A percentile compares a stretch with the other conserved stretches of the same genome.
These are phyloP conservation scores for Simplicillium aogashimaense DNA, from an alignment of 2,329 filamentous ascomycete genomes.

Conservation along the genomic window DNA sequence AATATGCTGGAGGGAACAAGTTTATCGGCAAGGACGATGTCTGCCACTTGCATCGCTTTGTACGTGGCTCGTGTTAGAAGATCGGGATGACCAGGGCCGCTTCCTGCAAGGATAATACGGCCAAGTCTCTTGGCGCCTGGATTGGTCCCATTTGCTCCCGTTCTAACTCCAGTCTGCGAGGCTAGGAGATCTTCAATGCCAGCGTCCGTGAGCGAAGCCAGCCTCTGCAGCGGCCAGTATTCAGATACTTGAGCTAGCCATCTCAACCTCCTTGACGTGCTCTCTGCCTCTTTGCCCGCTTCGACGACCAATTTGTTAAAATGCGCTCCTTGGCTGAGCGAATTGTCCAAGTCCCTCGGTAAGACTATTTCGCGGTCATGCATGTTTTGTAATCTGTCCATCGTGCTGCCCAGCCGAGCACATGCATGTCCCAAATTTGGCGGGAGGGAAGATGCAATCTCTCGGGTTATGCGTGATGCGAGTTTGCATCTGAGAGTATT, in stretches of 20 bases:
- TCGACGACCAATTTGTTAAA: conserved; percentile 55
- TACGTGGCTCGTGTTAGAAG: conserved; percentile 76
- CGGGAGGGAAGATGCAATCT: conserved; percentile 75
- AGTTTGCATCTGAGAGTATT: conserved; percentile 93
- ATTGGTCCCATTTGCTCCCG: conserved; percentile 6
- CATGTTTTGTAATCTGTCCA: conserved; percentile 63
- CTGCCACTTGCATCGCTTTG: conserved; percentile 64
- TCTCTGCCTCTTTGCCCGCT: conserved; percentile 64
- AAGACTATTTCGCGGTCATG: conserved; percentile 40
- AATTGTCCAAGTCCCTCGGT: conserved; percentile 41
- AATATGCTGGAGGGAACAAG: conserved; percentile 77
- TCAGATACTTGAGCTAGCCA: conserved; percentile 97
- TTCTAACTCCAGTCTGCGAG: no score
- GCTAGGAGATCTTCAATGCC: conserved; percentile 51
- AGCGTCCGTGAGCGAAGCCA: conserved; percentile 68
- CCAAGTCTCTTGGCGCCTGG: conserved; percentile 32
- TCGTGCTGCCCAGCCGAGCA: conserved; percentile 61
- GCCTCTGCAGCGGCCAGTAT: conserved; percentile 84
- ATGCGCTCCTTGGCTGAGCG: conserved; percentile 61
- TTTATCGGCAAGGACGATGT: conserved; percentile 75
- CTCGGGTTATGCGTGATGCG: conserved; percentile 75
- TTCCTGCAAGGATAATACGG: conserved; percentile 78
- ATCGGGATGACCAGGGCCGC: conserved; percentile 85
- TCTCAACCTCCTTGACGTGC: conserved; percentile 71
- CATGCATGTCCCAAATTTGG: conserved; percentile 69